A percentile compares a stretch with the other conserved stretches of the same genome.
phyloP scores from a whole-genome alignment of 768 basidiomycete genomes.

The Agaricus bisporus region DNA sequence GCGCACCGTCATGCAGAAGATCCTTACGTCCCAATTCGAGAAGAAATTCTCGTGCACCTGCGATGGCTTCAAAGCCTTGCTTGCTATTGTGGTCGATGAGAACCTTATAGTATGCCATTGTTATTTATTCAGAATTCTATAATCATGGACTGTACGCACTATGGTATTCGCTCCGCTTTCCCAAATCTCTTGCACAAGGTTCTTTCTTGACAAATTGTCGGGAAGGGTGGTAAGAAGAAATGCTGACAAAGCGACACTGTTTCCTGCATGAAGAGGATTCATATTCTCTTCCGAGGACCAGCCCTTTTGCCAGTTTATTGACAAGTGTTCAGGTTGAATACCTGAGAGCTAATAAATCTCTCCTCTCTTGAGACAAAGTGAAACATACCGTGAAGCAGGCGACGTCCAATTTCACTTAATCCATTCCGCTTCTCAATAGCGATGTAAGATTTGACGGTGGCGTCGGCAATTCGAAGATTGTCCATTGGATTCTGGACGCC shows the following conservation, averaged over 20 bases:
- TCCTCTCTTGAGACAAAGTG: conserved; percentile 25
- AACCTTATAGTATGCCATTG: conserved; percentile 37
- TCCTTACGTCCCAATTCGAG: conserved; percentile 59
- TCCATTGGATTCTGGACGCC: conserved; percentile 16
- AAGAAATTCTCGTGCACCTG: conserved; percentile 72
- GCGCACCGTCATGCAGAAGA: conserved; percentile 27
- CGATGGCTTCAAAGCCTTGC: conserved; percentile 70
- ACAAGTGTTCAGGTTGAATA: conserved; percentile 30
- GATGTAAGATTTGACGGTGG: conserved; percentile 55
- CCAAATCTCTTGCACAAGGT: conserved; percentile 83
- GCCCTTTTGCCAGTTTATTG: conserved; percentile 48
- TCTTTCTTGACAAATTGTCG: conserved; percentile 52
- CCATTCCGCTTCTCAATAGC: conserved; percentile 78
- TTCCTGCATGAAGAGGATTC: conserved; percentile 34
- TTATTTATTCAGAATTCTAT: neutral
- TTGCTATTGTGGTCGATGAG: conserved; percentile 81
- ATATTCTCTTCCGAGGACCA: conserved; percentile 44
- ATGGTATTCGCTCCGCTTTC: conserved; percentile 82
- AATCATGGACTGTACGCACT: conserved; percentile 29
- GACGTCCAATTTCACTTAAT: conserved; percentile 59
- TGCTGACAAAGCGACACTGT: conserved; percentile 72
- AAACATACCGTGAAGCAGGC: conserved; percentile 48
- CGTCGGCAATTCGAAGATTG: conserved; percentile 37
- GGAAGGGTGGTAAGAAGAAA: conserved; percentile 79
- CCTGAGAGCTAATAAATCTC: conserved; percentile 21